Conservation (phyloP, 352 stramenopile genomes). For the Pythium monospermum region DNA sequence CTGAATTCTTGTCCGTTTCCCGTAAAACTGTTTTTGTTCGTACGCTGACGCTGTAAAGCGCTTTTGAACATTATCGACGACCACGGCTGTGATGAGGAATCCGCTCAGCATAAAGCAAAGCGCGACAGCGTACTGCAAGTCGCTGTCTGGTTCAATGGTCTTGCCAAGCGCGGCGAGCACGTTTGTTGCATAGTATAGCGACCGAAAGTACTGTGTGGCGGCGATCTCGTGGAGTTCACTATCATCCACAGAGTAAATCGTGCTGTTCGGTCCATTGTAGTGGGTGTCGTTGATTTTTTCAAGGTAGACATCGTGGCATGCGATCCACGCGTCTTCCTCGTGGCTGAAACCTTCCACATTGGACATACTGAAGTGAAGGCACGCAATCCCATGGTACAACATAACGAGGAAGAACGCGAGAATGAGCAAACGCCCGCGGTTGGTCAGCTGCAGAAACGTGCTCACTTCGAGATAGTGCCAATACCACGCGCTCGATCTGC, state of each 20-base stretch:
- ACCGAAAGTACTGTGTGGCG: constrained; percentile 52
- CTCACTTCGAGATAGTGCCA: constrained; percentile 29
- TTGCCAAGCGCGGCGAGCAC: constrained; percentile 43
- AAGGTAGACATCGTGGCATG: constrained; percentile 41
- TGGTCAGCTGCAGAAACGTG: constrained; percentile 37
- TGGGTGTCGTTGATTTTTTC: constrained; percentile 28
- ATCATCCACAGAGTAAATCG: constrained; percentile 21
- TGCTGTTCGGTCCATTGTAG: constrained; percentile 22
- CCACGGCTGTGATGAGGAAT: constrained; percentile 68
- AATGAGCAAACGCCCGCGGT: constrained; percentile 41
- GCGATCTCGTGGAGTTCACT: constrained; percentile 22
- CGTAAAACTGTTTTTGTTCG: constrained; percentile 73
- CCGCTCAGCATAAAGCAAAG: constrained; percentile 67
- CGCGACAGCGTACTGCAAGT: constrained; percentile 44
- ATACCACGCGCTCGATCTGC: background rate
- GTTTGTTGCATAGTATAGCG: constrained; percentile 57
- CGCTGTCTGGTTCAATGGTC: constrained; percentile 44
- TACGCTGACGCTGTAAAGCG: constrained; percentile 64
- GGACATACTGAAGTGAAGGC: constrained; percentile 53
- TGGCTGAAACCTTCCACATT: constrained; percentile 57
- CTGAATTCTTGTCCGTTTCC: constrained; percentile 49
- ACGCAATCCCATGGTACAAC: constrained; percentile 56
- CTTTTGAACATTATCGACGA: constrained; percentile 77
- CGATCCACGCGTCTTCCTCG: constrained; percentile 36
- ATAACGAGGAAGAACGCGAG: constrained; percentile 43